Conservation (phyloP, 2,329 filamentous ascomycete species). For the Erysiphe pulchra region DNA sequence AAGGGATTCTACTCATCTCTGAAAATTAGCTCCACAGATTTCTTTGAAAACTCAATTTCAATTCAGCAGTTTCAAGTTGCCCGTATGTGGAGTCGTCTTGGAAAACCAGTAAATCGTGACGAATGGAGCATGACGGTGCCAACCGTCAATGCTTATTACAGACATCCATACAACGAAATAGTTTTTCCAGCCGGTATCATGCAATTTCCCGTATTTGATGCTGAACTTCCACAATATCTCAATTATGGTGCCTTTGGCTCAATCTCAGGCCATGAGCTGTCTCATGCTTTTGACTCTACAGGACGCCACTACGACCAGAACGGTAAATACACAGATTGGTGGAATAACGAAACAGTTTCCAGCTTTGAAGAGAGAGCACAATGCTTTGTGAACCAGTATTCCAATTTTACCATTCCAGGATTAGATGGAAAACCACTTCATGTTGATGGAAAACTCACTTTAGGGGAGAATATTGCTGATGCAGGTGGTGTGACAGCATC, state of each 20-base stretch:
- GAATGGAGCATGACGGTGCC: constrained; percentile 34
- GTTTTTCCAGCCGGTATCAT: constrained; percentile 44
- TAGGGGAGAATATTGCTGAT: constrained; percentile 49
- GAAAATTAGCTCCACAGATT: constrained; percentile 22
- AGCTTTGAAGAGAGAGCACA: constrained; percentile 31
- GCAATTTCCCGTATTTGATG: constrained; percentile 40
- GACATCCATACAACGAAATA: constrained; percentile 36
- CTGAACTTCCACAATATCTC: constrained; percentile 34
- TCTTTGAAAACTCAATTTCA: constrained; percentile 31
- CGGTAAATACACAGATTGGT: constrained; percentile 41
- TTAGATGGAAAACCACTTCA: constrained; percentile 29
- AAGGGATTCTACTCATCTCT: constrained; percentile 29
- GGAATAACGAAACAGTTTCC: constrained; percentile 30
- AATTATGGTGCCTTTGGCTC: constrained; percentile 44
- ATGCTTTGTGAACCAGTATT: constrained; percentile 45
- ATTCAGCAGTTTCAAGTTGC: constrained; percentile 22
- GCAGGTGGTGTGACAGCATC: constrained; percentile 37
- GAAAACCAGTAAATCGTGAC: constrained; percentile 31
- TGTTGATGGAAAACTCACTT: constrained; percentile 34
- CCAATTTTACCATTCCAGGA: constrained; percentile 29
- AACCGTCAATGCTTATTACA: constrained; percentile 42
- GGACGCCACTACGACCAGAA: constrained; percentile 38
- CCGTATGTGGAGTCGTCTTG: constrained; percentile 28
- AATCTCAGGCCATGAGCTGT: constrained; percentile 42
- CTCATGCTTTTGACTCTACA: constrained; percentile 42